Conservation (phyloP, 106 monocot genomes). For the Acorus gramineus region DNA sequence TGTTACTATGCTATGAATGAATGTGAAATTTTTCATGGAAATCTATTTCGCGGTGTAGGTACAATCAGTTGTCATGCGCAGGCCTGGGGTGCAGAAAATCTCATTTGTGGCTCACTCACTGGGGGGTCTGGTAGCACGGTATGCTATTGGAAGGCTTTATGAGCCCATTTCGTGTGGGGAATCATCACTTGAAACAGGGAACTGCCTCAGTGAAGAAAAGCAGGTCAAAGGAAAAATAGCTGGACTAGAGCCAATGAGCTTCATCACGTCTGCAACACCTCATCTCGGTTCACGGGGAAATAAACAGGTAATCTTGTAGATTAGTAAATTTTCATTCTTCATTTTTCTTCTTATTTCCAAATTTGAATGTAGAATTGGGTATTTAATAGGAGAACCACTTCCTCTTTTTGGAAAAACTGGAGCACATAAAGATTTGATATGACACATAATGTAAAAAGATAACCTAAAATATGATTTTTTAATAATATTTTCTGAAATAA, state of each 20-base stretch:
- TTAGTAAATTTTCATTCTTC: no score
- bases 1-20: not conserved
- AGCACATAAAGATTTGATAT: no score
- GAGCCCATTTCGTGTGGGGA: slow-evolving; percentile 8
- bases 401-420: no score
- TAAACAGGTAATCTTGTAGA: slow-evolving; percentile 58
- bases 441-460: no score
- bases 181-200: slow-evolving; percentile 5
- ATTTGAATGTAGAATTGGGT: no score
- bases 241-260: slow-evolving; percentile 79
- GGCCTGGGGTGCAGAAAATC: slow-evolving; percentile 47
- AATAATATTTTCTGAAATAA: not conserved
- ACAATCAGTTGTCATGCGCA: slow-evolving; percentile 43
- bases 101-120: slow-evolving; percentile 93
- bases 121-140: slow-evolving; percentile 87
- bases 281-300: slow-evolving; percentile 81
- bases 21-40: not conserved
- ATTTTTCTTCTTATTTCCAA: no score
- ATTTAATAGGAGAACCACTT: no score
- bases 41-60: slow-evolving; percentile 30
- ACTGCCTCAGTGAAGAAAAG: slow-evolving; percentile 9
- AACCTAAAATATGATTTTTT: no score
- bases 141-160: slow-evolving; percentile 81
- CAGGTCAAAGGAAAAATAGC: slow-evolving; percentile 38
- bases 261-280: slow-evolving; percentile 81